A percentile compares a stretch with the other conserved stretches of the same genome.
Evolutionary conservation across 2,329 filamentous ascomycete species (phyloP).

Genomic region (Penicillium fuscoglaucum): DNA sequence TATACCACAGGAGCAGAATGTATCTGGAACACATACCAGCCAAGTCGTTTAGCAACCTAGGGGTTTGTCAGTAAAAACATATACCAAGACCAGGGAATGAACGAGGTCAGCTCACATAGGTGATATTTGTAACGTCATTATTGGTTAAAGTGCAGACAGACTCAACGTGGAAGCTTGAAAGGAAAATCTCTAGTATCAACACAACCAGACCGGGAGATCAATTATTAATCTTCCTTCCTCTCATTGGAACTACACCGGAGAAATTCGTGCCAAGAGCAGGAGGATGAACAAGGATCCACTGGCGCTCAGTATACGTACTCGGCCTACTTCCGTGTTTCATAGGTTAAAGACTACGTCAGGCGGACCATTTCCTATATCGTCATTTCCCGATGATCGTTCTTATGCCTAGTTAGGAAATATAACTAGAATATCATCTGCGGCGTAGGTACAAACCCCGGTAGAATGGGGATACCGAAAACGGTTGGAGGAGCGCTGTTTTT

Average conservation of each 20-base stretch:
- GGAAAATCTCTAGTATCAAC: neutral
- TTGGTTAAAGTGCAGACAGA: neutral
- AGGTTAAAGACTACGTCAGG: neutral
- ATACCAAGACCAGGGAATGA: neutral
- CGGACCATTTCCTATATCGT: neutral
- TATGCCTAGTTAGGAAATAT: neutral
- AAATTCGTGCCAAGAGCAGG: neutral
- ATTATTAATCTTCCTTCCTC: neutral
- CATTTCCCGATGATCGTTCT: neutral
- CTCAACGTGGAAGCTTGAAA: neutral
- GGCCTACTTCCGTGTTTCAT: neutral
- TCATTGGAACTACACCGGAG: neutral
- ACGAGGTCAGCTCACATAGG: neutral
- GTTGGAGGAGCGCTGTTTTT: neutral
- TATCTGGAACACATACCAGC: conserved; percentile 6
- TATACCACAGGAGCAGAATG: rapidly evolving
- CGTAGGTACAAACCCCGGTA: too few species aligned
- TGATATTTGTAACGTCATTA: neutral
- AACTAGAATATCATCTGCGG: neutral
- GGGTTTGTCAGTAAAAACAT: neutral
- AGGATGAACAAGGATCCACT: neutral
- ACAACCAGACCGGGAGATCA: neutral
- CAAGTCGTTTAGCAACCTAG: conserved; percentile 13
- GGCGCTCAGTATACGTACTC: neutral
- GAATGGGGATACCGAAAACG: neutral